Conservation (phyloP, 768 basidiomycete species). For the Psilocybe cyanescens region DNA sequence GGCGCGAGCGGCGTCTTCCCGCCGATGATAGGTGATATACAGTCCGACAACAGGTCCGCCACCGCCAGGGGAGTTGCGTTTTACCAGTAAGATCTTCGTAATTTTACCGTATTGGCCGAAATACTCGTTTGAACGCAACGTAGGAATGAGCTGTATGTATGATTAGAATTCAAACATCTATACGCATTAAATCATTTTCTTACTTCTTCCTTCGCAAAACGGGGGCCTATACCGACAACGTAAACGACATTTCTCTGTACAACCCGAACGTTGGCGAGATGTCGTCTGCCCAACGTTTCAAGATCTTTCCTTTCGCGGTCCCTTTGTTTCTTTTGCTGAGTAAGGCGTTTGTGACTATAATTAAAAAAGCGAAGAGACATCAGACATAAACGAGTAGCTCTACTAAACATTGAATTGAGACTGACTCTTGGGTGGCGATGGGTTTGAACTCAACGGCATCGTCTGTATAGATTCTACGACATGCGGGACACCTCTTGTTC, state of each 20-base stretch:
- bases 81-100: conserved; percentile 90
- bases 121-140: conserved; percentile 92
- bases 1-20: conserved; percentile 93
- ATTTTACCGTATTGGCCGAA: conserved; percentile 99
- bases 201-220: conserved; percentile 97
- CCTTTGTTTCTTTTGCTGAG: conserved; percentile 92
- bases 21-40: conserved; percentile 93
- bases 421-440: conserved; percentile 94
- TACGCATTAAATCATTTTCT: conserved; percentile 26
- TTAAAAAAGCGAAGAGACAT: conserved; percentile 17
- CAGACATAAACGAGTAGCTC: conserved; percentile 17
- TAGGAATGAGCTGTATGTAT: conserved; percentile 74
- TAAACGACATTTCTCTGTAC: conserved; percentile 96
- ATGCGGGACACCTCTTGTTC: conserved; percentile 96
- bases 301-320: conserved; percentile 97
- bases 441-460: conserved; percentile 95
- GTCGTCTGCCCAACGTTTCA: conserved; percentile 80
- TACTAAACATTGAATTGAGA: conserved; percentile 20
- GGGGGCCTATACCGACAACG: conserved; percentile 92
- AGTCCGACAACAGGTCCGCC: conserved; percentile 84
- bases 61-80: conserved; percentile 79
- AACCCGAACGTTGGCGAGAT: conserved; percentile 93
- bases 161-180: conserved; percentile 16
- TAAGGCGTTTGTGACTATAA: conserved; percentile 87
- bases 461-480: conserved; percentile 90